Conservation (phyloP, 2,329 filamentous ascomycete genomes). For the Cordyceps tenuipes region DNA sequence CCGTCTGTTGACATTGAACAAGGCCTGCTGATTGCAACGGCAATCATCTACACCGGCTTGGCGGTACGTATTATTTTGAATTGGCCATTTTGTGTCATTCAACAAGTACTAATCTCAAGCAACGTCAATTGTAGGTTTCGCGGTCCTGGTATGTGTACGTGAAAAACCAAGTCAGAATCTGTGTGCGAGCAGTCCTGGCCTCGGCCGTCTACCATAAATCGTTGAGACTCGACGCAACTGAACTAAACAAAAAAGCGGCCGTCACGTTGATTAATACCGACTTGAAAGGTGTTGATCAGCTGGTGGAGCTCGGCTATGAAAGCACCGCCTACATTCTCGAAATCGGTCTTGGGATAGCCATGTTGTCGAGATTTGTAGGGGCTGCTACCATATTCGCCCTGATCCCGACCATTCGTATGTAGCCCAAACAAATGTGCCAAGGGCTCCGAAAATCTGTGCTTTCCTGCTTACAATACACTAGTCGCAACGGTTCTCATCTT, state of each 20-base stretch:
- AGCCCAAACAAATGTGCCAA: no score
- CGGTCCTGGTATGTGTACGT: background rate
- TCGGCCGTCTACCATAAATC: background rate
- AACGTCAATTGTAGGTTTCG: background rate
- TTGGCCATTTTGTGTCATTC: background rate
- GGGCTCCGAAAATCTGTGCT: background rate
- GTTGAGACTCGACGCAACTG: background rate
- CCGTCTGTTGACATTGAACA: background rate
- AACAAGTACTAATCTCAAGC: background rate
- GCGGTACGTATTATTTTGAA: background rate
- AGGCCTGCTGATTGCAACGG: background rate
- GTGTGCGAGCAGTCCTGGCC: background rate
- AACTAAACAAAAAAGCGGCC: background rate
- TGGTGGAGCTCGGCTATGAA: background rate
- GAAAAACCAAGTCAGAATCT: background rate
- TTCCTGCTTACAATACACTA: background rate
- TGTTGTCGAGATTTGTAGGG: background rate
- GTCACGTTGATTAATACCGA: slow-evolving; percentile 4
- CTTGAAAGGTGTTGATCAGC: background rate
- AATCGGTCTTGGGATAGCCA: background rate
- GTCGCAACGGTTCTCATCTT: background rate
- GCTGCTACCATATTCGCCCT: background rate
- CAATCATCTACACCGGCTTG: background rate
- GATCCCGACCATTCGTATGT: background rate
- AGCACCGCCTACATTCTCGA: background rate